Base-by-base conservation (phyloP, 106 monocot genomes). In the Hemerocallis citrina region DNA sequence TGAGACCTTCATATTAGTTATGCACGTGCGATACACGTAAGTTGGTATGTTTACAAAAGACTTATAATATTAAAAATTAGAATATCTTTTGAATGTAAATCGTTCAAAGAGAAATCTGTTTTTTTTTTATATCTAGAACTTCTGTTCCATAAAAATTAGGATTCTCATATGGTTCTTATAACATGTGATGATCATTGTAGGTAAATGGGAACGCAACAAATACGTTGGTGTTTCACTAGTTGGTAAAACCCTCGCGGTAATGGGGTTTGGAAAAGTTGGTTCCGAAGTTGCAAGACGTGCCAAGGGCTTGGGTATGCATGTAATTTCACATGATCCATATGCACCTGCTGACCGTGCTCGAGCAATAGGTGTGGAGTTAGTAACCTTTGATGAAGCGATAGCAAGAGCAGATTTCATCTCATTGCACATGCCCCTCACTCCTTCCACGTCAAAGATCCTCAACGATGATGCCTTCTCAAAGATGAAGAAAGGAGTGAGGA, bases 201-300 rank as follows among this genome's bases (percentile, higher is more conserved):
- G 90, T 31, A 85, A 85, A 57, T 90, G 90, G 90, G 67, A 76
- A 48, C 71, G 90, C 6, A 85, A 59, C 72, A 85, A 82, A 59
- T 90, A 90, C 43, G 85, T 90, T 44, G 90, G 90, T 47, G 90
- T 90, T 10, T 90, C 90, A 3, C 79, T 90, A 32, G 89, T 85
- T 31, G 85, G 85, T 22, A 89, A 89, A 63, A 89, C 81, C 23
- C 68, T 89, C 38, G 85, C 81, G 12, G 68, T 89, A 3, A 67
- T 89, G 54, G 89, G 89, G 24, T 89, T 89, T 64, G 89, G 89
- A 43, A 89, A 89, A 63, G 89, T 89, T 39, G 89, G 89, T 9
- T 81, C 89, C 15, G 89, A 89, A 73, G 81, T 89, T 5, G 85
- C 89, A 5, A 75, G 89, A 5, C 85, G 89, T 35, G 89, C 89